Conservation (phyloP, 164 flowering plant genomes). For the Nymphaea colorata region DNA sequence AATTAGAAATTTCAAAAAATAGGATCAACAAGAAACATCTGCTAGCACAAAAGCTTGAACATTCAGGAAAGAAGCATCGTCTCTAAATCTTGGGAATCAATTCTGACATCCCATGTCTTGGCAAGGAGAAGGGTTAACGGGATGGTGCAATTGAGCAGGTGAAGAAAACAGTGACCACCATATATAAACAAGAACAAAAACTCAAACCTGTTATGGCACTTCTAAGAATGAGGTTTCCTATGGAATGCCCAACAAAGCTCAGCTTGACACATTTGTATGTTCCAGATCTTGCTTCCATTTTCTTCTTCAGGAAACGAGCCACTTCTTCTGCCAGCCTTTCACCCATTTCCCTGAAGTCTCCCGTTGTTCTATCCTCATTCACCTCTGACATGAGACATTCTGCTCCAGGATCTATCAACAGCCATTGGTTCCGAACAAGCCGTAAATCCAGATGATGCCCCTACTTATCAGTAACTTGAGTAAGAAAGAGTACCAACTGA, state of each 20-base stretch:
- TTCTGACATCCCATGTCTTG: no score
- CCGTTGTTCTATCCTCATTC: slow-evolving; percentile 90
- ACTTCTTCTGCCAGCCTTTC: slow-evolving; percentile 85
- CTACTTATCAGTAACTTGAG: slow-evolving; percentile 22
- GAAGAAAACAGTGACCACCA: no score
- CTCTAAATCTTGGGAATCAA: no score
- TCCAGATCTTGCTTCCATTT: slow-evolving; percentile 83
- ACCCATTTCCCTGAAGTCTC: slow-evolving; percentile 93
- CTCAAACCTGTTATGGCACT: slow-evolving; percentile 62
- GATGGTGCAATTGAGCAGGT: no score
- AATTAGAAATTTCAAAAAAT: no score
- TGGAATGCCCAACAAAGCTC: slow-evolving; percentile 98
- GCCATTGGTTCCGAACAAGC: slow-evolving; percentile 98
- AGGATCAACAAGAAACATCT: no score
- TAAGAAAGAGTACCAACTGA: background rate
- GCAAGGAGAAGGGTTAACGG: no score
- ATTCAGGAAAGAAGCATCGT: no score
- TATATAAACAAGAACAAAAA: no score
- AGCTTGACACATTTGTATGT: slow-evolving; percentile 52
- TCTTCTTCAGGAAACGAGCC: slow-evolving; percentile 61
- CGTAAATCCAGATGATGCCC: slow-evolving; percentile 98
- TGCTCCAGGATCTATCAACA: slow-evolving; percentile 78
- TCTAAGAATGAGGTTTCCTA: slow-evolving; percentile 85
- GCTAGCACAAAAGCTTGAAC: no score
- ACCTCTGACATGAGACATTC: slow-evolving; percentile 91